These are phyloP conservation scores for Speleostelium caveatum DNA, from an alignment of 78 protist genomes.

Conservation along the genomic window DNA sequence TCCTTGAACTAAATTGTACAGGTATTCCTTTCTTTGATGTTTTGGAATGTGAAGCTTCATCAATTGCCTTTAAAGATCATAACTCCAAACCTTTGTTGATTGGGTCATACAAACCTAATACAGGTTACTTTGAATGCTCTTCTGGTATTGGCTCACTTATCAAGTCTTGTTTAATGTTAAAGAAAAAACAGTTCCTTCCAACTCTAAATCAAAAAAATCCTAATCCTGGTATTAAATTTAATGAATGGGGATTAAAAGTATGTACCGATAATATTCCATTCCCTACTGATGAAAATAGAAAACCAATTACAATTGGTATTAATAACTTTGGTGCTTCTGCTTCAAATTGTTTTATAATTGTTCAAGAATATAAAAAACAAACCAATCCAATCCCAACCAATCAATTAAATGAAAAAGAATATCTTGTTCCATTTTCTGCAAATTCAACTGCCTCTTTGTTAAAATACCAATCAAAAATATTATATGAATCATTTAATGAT, in stretches of 20 bases:
- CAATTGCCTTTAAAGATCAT: constrained; percentile 13
- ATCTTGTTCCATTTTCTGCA: constrained; percentile 42
- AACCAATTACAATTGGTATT: constrained; percentile 70
- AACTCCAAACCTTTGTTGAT: constrained; percentile 34
- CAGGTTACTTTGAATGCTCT: constrained; percentile 89
- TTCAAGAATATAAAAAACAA: constrained; percentile 32
- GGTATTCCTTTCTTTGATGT: constrained; percentile 93
- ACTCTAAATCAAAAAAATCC: constrained; percentile 14
- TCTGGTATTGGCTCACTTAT: constrained; percentile 85
- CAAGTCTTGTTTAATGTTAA: constrained; percentile 73
- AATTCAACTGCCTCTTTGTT: constrained; percentile 24
- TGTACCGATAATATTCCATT: constrained; percentile 26
- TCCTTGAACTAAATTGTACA: constrained; percentile 92
- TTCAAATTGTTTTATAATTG: constrained; percentile 84
- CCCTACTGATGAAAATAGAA: constrained; percentile 18
- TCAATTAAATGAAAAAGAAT: constrained; percentile 1
- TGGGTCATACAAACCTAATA: constrained; percentile 84
- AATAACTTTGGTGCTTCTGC: constrained; percentile 92
- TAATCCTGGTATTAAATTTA: constrained; percentile 62
- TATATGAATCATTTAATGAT: too few relatives aligned
- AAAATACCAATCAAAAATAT: too few relatives aligned
- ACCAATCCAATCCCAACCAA: not conserved
- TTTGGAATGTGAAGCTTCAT: constrained; percentile 83
- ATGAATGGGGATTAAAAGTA: constrained; percentile 48
- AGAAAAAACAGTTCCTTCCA: constrained; percentile 50